Base-by-base conservation (phyloP, 352 stramenopile species). In the Globisporangium lucens region DNA sequence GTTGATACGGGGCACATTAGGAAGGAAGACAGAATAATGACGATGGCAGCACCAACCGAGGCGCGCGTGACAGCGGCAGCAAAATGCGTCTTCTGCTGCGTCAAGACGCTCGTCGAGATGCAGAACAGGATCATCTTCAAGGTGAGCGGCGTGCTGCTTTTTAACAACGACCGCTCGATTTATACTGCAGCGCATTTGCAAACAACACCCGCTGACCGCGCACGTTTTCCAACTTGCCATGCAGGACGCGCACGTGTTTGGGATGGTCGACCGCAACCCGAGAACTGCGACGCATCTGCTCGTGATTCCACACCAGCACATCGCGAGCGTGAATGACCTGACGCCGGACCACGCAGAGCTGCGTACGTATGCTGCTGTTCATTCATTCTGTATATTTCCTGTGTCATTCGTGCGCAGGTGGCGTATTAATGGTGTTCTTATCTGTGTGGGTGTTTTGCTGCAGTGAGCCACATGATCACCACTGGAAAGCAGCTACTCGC, bases 261-360 rank as follows among this genome's bases (percentile, higher is more conserved):
- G 73, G 1, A 91, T 90, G 61, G 55, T 78, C 41, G 85, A 93
- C 65, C 75, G 74, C 27, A 82, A 89, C 46, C 80, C 85, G 35
- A 78, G 80, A 17, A 82, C 85, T 2, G 69, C 68, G 20, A 76
- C 68, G 43, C 85, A 93, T 38, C 49, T 91, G 56, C 70, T 93
- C 46, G 78, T 93, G 56, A 87, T 93, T 13, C 74, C 85, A 15
- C 75, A 80, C 46, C 65, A 85, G 52, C 85, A 93, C 56, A 89
- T 93, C 61, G 57, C 75, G 12, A 81, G 66, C 9, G 73, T 91
- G 3, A 73, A 89, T 24, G 73, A 82, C 36, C 73, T 93, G 41
- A 79, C 73, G 0, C 35, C 68, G 1, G 69, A 72, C 13, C 75
- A 93, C 38, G 61, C 68, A 30, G 65, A 77, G 5, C 52, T 92